Base-by-base conservation (phyloP, 805 yeast species). In the Ogataea thermomethanolica region DNA sequence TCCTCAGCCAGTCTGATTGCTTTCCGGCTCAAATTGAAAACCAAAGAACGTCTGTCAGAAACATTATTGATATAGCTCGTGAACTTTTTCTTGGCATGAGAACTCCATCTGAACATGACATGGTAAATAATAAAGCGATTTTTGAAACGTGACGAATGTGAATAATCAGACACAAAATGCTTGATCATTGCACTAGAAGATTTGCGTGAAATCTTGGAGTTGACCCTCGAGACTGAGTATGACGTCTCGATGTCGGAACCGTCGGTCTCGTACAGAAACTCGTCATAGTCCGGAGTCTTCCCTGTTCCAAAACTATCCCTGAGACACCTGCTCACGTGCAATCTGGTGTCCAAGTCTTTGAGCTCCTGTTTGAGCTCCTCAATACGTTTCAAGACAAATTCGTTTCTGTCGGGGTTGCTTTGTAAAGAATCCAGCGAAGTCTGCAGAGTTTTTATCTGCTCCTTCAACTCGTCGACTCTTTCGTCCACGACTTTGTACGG, bases 61-160 rank as follows among this genome's bases (percentile, higher is more conserved):
- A 59, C 43, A 35, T 51, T 52, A 29, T 56, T 62, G 15, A 81
- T 56, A 54, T 84, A 86, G 26, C 77, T 71, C 48, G 74, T 68
- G 36, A 88, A 63, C 15, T 76, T 69, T 49, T 84, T 76, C 41
- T 95, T 67, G 5, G 81, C 71, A 6, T 65, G 58, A 43, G 84
- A 80, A 55, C 84, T 81, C 96, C 96, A 89, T 49, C 78, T 80
- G 50, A 88, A 58, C 50, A 79, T 75, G 59, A 87, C 71, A 45
- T 83, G 79, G 55, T 88, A 93, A 25, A 89, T 66, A 46, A 83
- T 79, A 57, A 83, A 89, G 37, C 91, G 67, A 55, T 91, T 89
- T 45, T 74, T 43, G 33, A 49, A 61, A 7, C 57, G 50, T 1
- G 63, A 58, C 2, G 49, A 21, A 20, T 44, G 45, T 67, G 62